Evolutionary conservation across 768 basidiomycete species (phyloP).

Genomic region (Termitomyces sp.): DNA sequence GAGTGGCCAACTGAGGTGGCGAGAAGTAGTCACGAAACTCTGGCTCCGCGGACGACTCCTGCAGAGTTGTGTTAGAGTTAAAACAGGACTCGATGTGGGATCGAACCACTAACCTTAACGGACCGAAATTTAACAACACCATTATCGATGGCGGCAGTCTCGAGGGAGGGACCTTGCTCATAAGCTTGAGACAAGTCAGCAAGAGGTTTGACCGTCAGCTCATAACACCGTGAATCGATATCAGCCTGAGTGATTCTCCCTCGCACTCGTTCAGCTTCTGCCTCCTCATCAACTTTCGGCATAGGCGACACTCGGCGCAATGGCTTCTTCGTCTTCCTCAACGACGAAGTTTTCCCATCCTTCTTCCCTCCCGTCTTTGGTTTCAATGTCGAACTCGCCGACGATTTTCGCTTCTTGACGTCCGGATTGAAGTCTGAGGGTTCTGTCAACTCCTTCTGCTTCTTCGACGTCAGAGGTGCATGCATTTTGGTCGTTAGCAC

Average conservation of each 20-base stretch:
- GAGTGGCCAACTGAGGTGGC: conserved; percentile 30
- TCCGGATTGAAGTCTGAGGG: conserved; percentile 40
- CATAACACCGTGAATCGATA: conserved; percentile 76
- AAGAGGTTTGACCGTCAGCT: conserved; percentile 72
- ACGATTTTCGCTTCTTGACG: conserved; percentile 62
- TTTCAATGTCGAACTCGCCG: conserved; percentile 28
- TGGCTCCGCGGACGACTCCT: conserved; percentile 58
- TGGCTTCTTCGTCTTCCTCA: conserved; percentile 38
- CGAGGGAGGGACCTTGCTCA: conserved; percentile 36
- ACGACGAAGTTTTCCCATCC: conserved; percentile 29
- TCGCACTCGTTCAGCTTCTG: conserved; percentile 27
- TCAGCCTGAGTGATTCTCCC: conserved; percentile 43
- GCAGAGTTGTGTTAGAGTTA: conserved; percentile 3
- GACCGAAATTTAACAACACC: conserved; percentile 35
- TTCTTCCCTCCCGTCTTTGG: conserved; percentile 33
- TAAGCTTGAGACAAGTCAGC: conserved; percentile 77
- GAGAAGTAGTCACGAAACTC: conserved; percentile 55
- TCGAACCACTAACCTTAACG: conserved; percentile 42
- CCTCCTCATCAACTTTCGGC: conserved; percentile 59
- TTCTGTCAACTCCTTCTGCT: conserved; percentile 43
- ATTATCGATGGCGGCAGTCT: conserved; percentile 30
- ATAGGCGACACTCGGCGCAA: conserved; percentile 54
- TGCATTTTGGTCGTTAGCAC: conserved; percentile 55
- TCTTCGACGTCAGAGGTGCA: conserved; percentile 34
- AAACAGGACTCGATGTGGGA: conserved; percentile 7